Conservation (phyloP, 805 yeast species). For the Metschnikowia amazonensis region DNA sequence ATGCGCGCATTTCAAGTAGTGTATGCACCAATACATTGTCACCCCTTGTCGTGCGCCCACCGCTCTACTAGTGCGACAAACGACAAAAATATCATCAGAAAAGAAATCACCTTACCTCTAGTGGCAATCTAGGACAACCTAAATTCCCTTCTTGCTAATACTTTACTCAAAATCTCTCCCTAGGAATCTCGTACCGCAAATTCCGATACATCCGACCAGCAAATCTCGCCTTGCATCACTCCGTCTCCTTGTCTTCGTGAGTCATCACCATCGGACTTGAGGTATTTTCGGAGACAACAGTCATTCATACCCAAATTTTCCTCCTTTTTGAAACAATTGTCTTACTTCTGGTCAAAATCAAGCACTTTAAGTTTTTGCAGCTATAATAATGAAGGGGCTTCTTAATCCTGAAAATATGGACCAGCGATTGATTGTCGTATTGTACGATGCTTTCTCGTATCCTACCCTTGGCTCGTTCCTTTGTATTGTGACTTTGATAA, state of each 20-base stretch:
- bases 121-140: neutral
- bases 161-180: neutral
- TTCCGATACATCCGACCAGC: neutral
- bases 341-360: neutral
- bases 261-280: neutral
- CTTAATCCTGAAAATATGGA: neutral
- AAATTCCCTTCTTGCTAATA: neutral
- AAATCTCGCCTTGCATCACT: neutral
- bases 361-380: neutral
- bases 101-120: neutral
- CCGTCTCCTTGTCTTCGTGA: neutral
- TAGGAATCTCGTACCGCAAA: neutral
- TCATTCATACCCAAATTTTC: neutral
- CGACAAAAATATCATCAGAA: neutral
- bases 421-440: neutral
- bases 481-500: conserved; percentile 1
- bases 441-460: neutral
- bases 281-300: neutral
- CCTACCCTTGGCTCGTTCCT: conserved; percentile 3
- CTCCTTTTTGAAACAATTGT: neutral
- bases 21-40: conserved; percentile 4
- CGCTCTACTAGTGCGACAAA: conserved; percentile 1
- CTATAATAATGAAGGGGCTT: conserved; percentile 1
- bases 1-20: neutral
- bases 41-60: conserved; percentile 12